Conservation (phyloP, 1,139 yeast genomes). For the Diutina sp. region DNA sequence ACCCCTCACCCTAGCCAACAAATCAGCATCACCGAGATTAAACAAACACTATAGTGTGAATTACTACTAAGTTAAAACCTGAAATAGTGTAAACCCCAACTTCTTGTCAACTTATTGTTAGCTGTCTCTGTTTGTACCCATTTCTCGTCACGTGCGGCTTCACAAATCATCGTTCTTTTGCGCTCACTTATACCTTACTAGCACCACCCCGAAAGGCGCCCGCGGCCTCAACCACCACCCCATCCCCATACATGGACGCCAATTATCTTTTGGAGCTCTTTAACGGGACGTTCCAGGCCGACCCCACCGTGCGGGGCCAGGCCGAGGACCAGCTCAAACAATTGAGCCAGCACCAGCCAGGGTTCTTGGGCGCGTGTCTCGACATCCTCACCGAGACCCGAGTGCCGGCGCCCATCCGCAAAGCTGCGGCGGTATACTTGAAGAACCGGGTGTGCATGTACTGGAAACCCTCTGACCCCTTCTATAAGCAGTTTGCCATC, state of each 20-base stretch:
- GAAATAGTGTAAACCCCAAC: no score
- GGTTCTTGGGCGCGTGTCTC: constrained; percentile 75
- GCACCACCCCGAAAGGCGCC: neutral
- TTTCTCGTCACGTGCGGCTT: neutral
- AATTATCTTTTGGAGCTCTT: constrained; percentile 61
- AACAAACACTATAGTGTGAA: no score
- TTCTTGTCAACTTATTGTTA: no score
- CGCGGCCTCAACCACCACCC: no score
- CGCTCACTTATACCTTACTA: neutral
- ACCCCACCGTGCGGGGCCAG: constrained; percentile 44
- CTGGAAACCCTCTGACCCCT: constrained; percentile 34
- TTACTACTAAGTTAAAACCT: no score
- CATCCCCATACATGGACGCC: constrained; percentile 43
- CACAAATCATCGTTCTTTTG: neutral
- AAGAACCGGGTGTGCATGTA: constrained; percentile 59
- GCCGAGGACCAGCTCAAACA: constrained; percentile 59
- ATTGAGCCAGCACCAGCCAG: constrained; percentile 40
- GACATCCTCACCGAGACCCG: constrained; percentile 43
- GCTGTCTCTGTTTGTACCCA: no score
- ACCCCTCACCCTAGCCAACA: no score
- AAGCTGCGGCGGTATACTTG: constrained; percentile 79
- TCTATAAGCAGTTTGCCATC: constrained; percentile 16
- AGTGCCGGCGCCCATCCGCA: constrained; percentile 44
- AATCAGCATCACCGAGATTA: no score
- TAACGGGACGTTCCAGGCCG: constrained; percentile 67